phyloP scores from a whole-genome alignment of 2,329 filamentous ascomycete species.

The Lachnellula cervina region DNA sequence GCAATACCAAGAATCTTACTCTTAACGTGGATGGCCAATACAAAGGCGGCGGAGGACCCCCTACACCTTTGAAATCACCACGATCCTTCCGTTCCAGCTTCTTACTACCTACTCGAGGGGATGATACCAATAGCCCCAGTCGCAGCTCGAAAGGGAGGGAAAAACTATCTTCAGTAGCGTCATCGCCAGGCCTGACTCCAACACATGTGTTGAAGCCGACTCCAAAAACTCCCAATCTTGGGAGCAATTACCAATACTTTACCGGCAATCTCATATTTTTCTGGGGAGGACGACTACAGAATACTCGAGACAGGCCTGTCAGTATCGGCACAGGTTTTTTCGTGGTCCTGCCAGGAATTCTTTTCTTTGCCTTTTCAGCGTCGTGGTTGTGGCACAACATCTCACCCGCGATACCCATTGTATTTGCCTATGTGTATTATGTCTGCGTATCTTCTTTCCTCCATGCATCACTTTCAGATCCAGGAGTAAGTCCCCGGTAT shows the following conservation, averaged over 20 bases:
- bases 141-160: slow-evolving; percentile 65
- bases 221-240: slow-evolving; percentile 38
- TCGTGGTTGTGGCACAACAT: slow-evolving; percentile 80
- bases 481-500: slow-evolving; percentile 63
- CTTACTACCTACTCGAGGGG: slow-evolving; percentile 55
- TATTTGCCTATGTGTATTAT: slow-evolving; percentile 88
- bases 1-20: slow-evolving; percentile 40
- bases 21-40: slow-evolving; percentile 58
- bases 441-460: slow-evolving; percentile 90
- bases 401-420: slow-evolving; percentile 80
- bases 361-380: slow-evolving; percentile 84
- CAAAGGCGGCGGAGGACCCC: slow-evolving; percentile 46
- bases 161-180: slow-evolving; percentile 76
- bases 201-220: slow-evolving; percentile 36
- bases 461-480: slow-evolving; percentile 87
- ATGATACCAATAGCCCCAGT: slow-evolving; percentile 45
- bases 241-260: slow-evolving; percentile 87
- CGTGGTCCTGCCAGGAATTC: slow-evolving; percentile 68
- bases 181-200: slow-evolving; percentile 61
- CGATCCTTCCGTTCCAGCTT: slow-evolving; percentile 75
- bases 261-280: slow-evolving; percentile 90
- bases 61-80: slow-evolving; percentile 64
- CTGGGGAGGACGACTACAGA: slow-evolving; percentile 78
- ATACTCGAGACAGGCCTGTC: slow-evolving; percentile 79
- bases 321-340: slow-evolving; percentile 82